A percentile compares a stretch with the other conserved stretches of the same genome.
These are phyloP conservation scores for Magnusiomyces clavatus DNA, from an alignment of 1,139 yeast genomes.

Conservation along the genomic window DNA sequence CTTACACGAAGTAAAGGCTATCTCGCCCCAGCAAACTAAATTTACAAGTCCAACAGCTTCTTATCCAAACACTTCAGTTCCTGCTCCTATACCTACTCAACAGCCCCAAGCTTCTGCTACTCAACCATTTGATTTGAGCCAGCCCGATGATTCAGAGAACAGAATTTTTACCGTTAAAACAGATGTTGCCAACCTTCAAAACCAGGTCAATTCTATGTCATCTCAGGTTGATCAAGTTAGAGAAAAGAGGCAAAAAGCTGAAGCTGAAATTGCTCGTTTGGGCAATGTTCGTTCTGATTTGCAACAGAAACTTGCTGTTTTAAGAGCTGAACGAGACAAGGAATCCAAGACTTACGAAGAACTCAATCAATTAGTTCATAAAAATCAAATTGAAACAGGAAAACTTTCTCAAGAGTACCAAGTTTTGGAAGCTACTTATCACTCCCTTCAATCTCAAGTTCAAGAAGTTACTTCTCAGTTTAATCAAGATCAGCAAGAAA, in stretches of 20 bases:
- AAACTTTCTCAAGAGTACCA: conserved; percentile 69
- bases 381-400: conserved; percentile 62
- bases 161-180: conserved; percentile 73
- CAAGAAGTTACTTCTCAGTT: conserved; percentile 52
- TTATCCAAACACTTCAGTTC: conserved; percentile 2
- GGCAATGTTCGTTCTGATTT: conserved; percentile 61
- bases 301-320: conserved; percentile 55
- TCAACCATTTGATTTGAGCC: conserved; percentile 32
- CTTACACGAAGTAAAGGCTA: conserved; percentile 17
- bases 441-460: conserved; percentile 62
- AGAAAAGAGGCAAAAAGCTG: conserved; percentile 67
- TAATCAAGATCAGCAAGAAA: conserved; percentile 61
- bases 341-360: conserved; percentile 60
- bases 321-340: conserved; percentile 66
- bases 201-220: conserved; percentile 73
- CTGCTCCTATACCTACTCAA: conserved; percentile 13
- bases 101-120: conserved; percentile 22
- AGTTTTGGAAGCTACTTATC: conserved; percentile 72
- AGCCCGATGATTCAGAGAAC: conserved; percentile 48
- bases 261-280: conserved; percentile 62
- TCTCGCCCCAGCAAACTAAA: conserved; percentile 32
- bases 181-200: conserved; percentile 79
- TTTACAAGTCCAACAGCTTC: conserved; percentile 7
- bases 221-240: conserved; percentile 64
- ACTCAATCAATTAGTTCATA: conserved; percentile 52